Evolutionary conservation across 129 eudicot genomes (phyloP), one percentile per base, ranked within the genome.

Genomic region (Flaveria linearis): DNA sequence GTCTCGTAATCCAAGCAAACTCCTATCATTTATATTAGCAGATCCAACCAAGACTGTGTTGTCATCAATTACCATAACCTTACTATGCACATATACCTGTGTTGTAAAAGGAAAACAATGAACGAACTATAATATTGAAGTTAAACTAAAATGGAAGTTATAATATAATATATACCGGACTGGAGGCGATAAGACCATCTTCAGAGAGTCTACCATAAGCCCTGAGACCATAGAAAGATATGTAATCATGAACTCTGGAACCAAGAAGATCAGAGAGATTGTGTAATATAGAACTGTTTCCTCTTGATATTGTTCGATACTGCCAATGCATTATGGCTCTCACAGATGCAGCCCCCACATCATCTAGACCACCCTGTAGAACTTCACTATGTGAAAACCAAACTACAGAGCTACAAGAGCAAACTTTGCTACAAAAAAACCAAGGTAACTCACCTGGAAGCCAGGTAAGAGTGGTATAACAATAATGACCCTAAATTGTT

Each of bases 301-400:
- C 98, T 81, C 98, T 84, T 28, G 88, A 91, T 76, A 94, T 94
- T 47, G 98, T 94, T 74, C 98, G 87, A 85, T 94, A 87, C 74
- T 94, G 98, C 98, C 98, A 94, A 81, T 94, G 98, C 97, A 94
- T 91, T 69, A 94, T 94, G 63, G 98, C 93, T 85, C 98, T 85
- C 64, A 94, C 98, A 81, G 98, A 88, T 74, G 98, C 98, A 15
- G 98, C 98, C 68, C 98, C 98, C 55, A 83, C 88, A 87, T 94
- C 97, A 82, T 94, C 98, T 53, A 94, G 84, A 49, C 98, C 98
- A 69, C 98, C 98, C 97, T 93, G 90, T 28, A 67, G 66, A 53
- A 63, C 60, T 25, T 72, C 26, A 79, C 7, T 26, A 68, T 0
- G 67, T 79, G 22, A 79, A 72, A 79, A 78, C 76, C 76, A 58